phyloP scores from a whole-genome alignment of 2,329 filamentous ascomycete species.

The Colletotrichum salicis region DNA sequence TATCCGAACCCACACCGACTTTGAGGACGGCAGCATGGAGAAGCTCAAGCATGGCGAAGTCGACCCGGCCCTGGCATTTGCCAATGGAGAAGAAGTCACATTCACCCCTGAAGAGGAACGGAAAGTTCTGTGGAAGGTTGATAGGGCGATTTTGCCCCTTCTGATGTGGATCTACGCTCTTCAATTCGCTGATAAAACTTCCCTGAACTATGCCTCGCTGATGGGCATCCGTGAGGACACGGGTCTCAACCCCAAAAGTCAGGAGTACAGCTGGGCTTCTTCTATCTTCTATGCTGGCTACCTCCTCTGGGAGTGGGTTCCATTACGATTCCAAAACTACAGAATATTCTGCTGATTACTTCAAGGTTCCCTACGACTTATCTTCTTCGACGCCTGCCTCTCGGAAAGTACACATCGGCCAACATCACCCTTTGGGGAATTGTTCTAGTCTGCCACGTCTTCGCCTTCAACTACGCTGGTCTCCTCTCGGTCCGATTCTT shows the following conservation, averaged over 20 bases:
- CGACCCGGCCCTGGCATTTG: slow-evolving; percentile 30
- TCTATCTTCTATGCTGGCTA: slow-evolving; percentile 40
- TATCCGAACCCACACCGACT: slow-evolving; percentile 27
- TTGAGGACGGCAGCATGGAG: slow-evolving; percentile 29
- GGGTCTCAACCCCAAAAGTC: slow-evolving; percentile 22
- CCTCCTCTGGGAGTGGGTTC: slow-evolving; percentile 37
- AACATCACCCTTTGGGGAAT: slow-evolving; percentile 54
- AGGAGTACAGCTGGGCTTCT: slow-evolving; percentile 38
- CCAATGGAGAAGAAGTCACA: slow-evolving; percentile 19
- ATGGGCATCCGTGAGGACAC: slow-evolving; percentile 36
- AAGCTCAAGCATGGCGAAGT: slow-evolving; percentile 27
- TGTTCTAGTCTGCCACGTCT: slow-evolving; percentile 39
- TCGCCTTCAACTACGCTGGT: slow-evolving; percentile 38
- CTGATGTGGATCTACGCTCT: slow-evolving; percentile 33
- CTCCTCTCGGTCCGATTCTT: slow-evolving; percentile 39
- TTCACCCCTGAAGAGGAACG: slow-evolving; percentile 32
- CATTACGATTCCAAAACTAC: neutral
- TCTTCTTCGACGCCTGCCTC: slow-evolving; percentile 44
- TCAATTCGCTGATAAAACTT: slow-evolving; percentile 32
- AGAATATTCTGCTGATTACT: neutral
- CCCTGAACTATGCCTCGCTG: slow-evolving; percentile 32
- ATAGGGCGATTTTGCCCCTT: slow-evolving; percentile 19
- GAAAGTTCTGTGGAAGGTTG: slow-evolving; percentile 21
- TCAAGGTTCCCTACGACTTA: slow-evolving; percentile 49
- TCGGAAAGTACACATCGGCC: slow-evolving; percentile 48